These are phyloP conservation scores for Triangularia setosa DNA, from an alignment of 2,329 filamentous ascomycete species.

Conservation along the genomic window DNA sequence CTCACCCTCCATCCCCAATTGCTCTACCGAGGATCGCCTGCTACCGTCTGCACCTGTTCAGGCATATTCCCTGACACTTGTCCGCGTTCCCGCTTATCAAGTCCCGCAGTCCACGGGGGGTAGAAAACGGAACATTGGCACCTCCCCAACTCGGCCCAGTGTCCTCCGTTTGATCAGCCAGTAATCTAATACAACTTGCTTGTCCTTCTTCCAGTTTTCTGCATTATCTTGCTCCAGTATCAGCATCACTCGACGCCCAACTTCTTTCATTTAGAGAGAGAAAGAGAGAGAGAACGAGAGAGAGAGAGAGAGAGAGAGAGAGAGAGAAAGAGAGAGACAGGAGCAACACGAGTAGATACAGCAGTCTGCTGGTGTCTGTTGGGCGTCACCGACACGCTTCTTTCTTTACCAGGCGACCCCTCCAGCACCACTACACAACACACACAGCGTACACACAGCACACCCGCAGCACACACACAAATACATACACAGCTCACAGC, in stretches of 20 bases:
- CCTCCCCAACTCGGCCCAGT: constrained; percentile 5
- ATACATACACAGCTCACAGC: neutral
- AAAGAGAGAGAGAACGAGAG: too few species aligned
- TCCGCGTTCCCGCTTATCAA: constrained; percentile 11
- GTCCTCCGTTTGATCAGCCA: constrained; percentile 11
- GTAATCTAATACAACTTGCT: neutral
- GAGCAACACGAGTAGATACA: neutral
- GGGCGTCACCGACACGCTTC: neutral
- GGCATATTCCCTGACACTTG: constrained; percentile 13
- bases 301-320: too few species aligned
- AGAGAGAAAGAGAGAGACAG: too few species aligned
- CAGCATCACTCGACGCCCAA: neutral
- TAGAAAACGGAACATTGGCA: constrained; percentile 4
- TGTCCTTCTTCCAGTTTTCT: neutral
- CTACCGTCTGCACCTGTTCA: constrained; percentile 15
- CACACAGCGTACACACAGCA: neutral
- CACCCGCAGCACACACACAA: neutral
- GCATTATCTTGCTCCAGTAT: neutral
- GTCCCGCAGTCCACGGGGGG: constrained; percentile 7
- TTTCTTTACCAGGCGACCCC: neutral
- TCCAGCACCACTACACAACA: neutral
- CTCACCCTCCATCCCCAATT: constrained; percentile 9
- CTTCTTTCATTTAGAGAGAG: too few species aligned
- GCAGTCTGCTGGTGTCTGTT: neutral
- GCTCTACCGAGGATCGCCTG: constrained; percentile 15